Conservation (phyloP, 2,329 filamentous ascomycete genomes). For the Alternaria sp. region DNA sequence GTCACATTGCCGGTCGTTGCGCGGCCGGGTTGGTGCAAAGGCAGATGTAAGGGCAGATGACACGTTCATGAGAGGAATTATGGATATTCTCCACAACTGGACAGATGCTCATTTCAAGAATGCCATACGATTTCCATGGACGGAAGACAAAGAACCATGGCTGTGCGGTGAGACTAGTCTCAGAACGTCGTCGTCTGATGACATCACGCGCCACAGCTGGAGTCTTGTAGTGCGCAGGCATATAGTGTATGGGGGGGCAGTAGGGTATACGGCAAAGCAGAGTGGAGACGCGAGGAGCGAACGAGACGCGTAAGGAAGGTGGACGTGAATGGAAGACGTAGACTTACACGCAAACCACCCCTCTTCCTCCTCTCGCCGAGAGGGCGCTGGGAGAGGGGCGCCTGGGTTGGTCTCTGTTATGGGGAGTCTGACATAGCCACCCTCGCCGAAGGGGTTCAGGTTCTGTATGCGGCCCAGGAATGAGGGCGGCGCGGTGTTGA, state of each 20-base stretch:
- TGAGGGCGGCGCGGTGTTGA: conserved; percentile 76
- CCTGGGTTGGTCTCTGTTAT: conserved; percentile 78
- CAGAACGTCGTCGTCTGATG: conserved; percentile 32
- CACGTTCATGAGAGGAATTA: conserved; percentile 19
- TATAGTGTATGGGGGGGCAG: background rate
- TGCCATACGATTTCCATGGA: conserved; percentile 29
- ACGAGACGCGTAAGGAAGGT: too few relatives aligned
- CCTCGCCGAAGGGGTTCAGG: conserved; percentile 85
- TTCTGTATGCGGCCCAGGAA: conserved; percentile 83
- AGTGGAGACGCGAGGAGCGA: too few relatives aligned
- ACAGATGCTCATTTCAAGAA: conserved; percentile 30
- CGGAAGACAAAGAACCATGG: conserved; percentile 21
- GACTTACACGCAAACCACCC: conserved; percentile 92
- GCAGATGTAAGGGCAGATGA: conserved; percentile 40
- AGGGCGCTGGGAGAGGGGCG: conserved; percentile 85
- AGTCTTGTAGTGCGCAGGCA: background rate
- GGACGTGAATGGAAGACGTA: conserved; percentile 51
- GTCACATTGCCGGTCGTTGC: conserved; percentile 38
- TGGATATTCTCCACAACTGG: conserved; percentile 14
- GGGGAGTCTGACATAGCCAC: conserved; percentile 90
- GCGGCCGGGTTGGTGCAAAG: conserved; percentile 32
- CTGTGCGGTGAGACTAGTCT: conserved; percentile 40
- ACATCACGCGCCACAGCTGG: conserved; percentile 38
- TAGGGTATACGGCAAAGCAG: too few relatives aligned
- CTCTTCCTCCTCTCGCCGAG: conserved; percentile 90